Evolutionary conservation across 768 basidiomycete genomes (phyloP).

Genomic region (Collybia mongolica): DNA sequence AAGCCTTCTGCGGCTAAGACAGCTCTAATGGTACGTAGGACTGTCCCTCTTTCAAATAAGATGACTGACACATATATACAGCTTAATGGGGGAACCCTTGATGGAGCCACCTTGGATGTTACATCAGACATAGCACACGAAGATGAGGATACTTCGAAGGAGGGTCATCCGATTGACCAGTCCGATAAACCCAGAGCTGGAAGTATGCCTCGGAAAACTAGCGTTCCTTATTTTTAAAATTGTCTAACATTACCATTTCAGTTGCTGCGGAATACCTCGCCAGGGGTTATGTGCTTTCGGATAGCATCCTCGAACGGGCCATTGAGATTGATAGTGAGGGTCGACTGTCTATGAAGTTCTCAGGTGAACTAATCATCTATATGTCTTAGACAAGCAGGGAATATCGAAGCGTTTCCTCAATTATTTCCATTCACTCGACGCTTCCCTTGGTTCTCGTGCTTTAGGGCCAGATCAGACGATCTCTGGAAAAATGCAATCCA

Average conservation of each 20-base stretch:
- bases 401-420: conserved; percentile 84
- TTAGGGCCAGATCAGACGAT: conserved; percentile 83
- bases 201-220: conserved; percentile 42
- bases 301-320: conserved; percentile 73
- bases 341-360: conserved; percentile 1
- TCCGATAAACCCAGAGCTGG: conserved; percentile 90
- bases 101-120: conserved; percentile 68
- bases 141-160: conserved; percentile 45
- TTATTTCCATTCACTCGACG: conserved; percentile 76
- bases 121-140: conserved; percentile 63
- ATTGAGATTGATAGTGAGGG: conserved; percentile 74
- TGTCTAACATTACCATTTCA: conserved; percentile 19
- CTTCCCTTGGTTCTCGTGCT: conserved; percentile 62
- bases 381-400: conserved; percentile 65
- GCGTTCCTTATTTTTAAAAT: neutral
- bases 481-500: conserved; percentile 67
- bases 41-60: neutral
- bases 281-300: conserved; percentile 80
- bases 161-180: conserved; percentile 58
- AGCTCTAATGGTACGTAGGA: conserved; percentile 64
- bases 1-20: conserved; percentile 84
- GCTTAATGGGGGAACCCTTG: conserved; percentile 78
- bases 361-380: neutral
- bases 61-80: conserved; percentile 17
- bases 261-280: conserved; percentile 95